Conservation (phyloP, 1,139 yeast species). For the Pneumocystis murina region DNA sequence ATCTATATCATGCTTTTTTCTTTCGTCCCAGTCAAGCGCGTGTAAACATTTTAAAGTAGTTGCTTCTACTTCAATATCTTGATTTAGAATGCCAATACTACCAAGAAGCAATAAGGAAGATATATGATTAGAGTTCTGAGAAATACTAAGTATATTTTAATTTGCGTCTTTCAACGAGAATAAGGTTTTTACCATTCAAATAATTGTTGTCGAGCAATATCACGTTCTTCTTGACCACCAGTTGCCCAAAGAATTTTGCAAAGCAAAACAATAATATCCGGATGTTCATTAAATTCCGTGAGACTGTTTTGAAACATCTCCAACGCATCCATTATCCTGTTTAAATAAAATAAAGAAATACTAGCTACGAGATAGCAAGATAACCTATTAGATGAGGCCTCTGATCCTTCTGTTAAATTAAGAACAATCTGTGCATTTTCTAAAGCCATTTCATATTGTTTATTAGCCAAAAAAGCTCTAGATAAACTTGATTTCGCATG, state of each 20-base stretch:
- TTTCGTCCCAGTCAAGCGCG: conserved; percentile 18
- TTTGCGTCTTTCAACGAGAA: neutral
- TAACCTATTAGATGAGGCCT: conserved; percentile 15
- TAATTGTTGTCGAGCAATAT: conserved; percentile 39
- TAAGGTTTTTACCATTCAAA: conserved; percentile 20
- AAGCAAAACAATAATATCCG: conserved; percentile 52
- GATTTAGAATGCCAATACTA: conserved; percentile 58
- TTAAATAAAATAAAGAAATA: conserved; percentile 37
- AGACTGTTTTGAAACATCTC: conserved; percentile 49
- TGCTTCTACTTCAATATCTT: conserved; percentile 35
- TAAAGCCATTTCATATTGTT: conserved; percentile 29
- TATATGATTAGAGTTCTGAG: conserved; percentile 46
- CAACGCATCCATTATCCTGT: conserved; percentile 49
- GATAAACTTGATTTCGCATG: conserved; percentile 54
- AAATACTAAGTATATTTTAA: conserved; percentile 36
- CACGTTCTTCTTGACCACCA: conserved; percentile 56
- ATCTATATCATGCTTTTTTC: neutral
- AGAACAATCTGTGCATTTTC: conserved; percentile 26
- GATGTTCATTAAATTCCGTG: conserved; percentile 39
- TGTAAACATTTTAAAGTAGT: conserved; percentile 31
- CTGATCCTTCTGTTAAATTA: conserved; percentile 25
- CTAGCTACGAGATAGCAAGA: conserved; percentile 30
- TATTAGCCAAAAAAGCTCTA: conserved; percentile 49
- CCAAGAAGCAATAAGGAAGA: conserved; percentile 60
- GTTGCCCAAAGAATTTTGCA: conserved; percentile 69